Evolutionary conservation across 1,284 basidiomycete genomes (phyloP).

Genomic region (Microbotryum silenes-acaulis): DNA sequence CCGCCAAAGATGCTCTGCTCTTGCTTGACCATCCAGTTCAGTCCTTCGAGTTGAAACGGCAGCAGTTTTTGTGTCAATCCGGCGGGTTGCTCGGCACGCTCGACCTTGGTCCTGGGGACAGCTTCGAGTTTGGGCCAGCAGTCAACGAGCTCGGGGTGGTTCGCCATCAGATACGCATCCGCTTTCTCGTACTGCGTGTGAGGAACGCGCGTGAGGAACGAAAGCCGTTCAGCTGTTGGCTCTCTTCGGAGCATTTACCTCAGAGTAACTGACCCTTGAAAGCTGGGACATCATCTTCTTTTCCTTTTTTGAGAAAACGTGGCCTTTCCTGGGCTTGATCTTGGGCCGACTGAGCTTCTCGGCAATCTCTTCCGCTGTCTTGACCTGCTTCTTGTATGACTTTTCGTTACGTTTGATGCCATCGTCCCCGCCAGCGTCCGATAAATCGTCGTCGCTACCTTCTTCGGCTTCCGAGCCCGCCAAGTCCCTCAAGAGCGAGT

Average conservation of each 20-base stretch:
- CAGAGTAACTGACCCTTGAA: conserved; percentile 11
- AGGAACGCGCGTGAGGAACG: background rate
- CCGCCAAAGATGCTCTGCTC: conserved; percentile 84
- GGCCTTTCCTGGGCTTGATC: background rate
- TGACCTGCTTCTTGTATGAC: too few relatives aligned
- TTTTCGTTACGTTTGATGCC: too few relatives aligned
- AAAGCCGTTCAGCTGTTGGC: background rate
- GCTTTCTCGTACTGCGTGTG: conserved; percentile 15
- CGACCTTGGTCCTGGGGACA: conserved; percentile 58
- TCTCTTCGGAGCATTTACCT: too few relatives aligned
- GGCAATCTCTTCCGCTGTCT: too few relatives aligned
- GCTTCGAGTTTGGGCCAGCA: conserved; percentile 82
- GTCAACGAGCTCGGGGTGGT: conserved; percentile 61
- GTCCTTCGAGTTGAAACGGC: conserved; percentile 79
- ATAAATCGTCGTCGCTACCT: too few relatives aligned
- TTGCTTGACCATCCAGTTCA: conserved; percentile 94
- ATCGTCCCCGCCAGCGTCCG: too few relatives aligned
- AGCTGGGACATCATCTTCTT: conserved; percentile 18
- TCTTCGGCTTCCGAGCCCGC: too few relatives aligned
- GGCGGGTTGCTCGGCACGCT: conserved; percentile 66
- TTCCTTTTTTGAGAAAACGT: conserved; percentile 15
- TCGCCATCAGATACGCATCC: conserved; percentile 27
- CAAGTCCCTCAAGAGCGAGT: too few relatives aligned
- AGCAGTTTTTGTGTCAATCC: conserved; percentile 59
- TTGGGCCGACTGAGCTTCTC: too few relatives aligned